Evolutionary conservation across 192 early-diverging fungal species (phyloP).

Genomic region (Coemansia sp.): DNA sequence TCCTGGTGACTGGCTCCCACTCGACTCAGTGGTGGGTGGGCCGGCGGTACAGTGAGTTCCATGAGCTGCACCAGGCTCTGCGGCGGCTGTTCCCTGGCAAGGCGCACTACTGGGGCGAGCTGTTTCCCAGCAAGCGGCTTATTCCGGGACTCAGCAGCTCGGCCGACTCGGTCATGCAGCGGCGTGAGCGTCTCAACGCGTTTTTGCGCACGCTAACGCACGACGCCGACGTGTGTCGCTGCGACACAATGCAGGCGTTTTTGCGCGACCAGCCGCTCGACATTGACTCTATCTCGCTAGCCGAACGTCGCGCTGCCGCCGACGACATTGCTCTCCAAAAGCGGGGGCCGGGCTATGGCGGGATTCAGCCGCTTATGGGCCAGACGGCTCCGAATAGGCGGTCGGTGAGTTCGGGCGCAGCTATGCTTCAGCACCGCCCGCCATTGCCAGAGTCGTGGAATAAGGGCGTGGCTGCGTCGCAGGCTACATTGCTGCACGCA

Average conservation of each 20-base stretch:
- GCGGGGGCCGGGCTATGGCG: slow-evolving; percentile 12
- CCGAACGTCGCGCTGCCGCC: slow-evolving; percentile 33
- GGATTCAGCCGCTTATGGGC: slow-evolving; percentile 23
- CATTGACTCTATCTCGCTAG: slow-evolving; percentile 31
- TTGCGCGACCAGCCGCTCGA: slow-evolving; percentile 47
- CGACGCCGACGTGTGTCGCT: slow-evolving; percentile 31
- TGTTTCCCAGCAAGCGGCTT: slow-evolving; percentile 53
- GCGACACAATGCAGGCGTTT: slow-evolving; percentile 41
- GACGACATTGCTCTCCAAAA: slow-evolving; percentile 2
- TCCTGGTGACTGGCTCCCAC: slow-evolving; percentile 42
- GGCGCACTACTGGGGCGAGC: slow-evolving; percentile 38
- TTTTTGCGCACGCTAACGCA: slow-evolving; percentile 49
- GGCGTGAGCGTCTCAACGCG: slow-evolving; percentile 48
- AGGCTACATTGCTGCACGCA: neutral
- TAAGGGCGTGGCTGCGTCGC: slow-evolving; percentile 2
- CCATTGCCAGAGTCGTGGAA: slow-evolving; percentile 26
- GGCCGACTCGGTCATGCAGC: slow-evolving; percentile 46
- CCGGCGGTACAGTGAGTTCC: slow-evolving; percentile 55
- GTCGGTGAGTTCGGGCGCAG: slow-evolving; percentile 41
- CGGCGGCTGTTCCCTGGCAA: slow-evolving; percentile 43
- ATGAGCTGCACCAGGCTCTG: slow-evolving; percentile 45
- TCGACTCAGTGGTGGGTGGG: slow-evolving; percentile 44
- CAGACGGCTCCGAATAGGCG: slow-evolving; percentile 29
- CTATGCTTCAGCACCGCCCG: slow-evolving; percentile 19
- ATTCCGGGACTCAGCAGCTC: slow-evolving; percentile 45